These are phyloP conservation scores for Plectranthus barbatus DNA, from an alignment of 257 asterid species.

Conservation along the genomic window DNA sequence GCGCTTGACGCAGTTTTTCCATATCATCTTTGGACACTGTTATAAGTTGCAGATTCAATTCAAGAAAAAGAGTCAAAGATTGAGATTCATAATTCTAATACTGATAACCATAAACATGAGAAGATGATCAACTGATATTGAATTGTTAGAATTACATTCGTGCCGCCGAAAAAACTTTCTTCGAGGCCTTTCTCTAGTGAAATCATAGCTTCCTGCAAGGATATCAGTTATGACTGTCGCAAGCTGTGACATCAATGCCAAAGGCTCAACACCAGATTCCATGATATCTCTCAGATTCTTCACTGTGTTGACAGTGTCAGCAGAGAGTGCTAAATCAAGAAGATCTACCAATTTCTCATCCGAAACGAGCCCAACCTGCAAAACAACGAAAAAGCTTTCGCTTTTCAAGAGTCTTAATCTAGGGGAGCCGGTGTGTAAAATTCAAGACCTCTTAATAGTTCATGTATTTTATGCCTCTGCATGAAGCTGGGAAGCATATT, in stretches of 20 bases:
- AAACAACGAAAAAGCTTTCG: conserved; percentile 2
- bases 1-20: conserved; percentile 91
- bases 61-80: background rate
- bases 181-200: conserved; percentile 53
- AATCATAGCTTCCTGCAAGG: conserved; percentile 86
- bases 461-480: background rate
- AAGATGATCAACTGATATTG: conserved; percentile 2
- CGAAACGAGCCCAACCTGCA: conserved; percentile 87
- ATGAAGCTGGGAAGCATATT: conserved; percentile 12
- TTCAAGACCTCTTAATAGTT: too few relatives aligned
- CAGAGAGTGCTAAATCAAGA: conserved; percentile 92
- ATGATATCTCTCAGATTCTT: conserved; percentile 83
- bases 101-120: background rate
- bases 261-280: conserved; percentile 96
- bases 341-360: conserved; percentile 92
- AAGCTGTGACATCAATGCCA: conserved; percentile 96
- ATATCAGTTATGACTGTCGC: conserved; percentile 93
- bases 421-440: too few relatives aligned
- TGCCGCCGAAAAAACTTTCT: conserved; percentile 74
- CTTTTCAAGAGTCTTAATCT: too few relatives aligned
- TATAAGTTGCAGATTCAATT: background rate
- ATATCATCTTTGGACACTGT: conserved; percentile 80
- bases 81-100: background rate
- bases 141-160: conserved; percentile 43
- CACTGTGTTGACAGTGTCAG: conserved; percentile 93